A percentile compares a stretch with the other conserved stretches of the same genome.
phyloP scores from a whole-genome alignment of 2,329 filamentous ascomycete species.

The Penicillium sp. region DNA sequence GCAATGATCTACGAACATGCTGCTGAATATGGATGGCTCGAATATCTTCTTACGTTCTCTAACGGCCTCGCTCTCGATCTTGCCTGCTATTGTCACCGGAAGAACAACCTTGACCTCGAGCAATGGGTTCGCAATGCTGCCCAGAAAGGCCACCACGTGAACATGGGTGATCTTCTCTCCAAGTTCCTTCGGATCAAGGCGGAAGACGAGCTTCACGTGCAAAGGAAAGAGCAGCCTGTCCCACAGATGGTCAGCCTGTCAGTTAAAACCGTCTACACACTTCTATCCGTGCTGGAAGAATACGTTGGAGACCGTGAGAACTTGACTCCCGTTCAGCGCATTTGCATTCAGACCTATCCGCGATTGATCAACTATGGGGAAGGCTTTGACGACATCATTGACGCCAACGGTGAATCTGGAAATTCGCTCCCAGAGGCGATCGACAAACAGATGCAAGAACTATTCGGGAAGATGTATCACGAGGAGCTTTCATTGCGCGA shows the following conservation, averaged over 20 bases:
- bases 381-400: constrained; percentile 85
- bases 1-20: constrained; percentile 72
- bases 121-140: constrained; percentile 71
- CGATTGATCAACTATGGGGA: constrained; percentile 94
- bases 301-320: constrained; percentile 57
- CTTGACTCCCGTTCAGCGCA: constrained; percentile 73
- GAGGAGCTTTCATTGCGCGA: constrained; percentile 79
- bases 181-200: constrained; percentile 83
- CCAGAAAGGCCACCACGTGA: constrained; percentile 51
- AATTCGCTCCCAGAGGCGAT: constrained; percentile 73
- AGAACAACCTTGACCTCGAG: constrained; percentile 70
- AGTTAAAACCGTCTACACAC: constrained; percentile 74
- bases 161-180: constrained; percentile 65
- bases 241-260: constrained; percentile 68
- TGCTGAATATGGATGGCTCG: constrained; percentile 74
- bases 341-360: constrained; percentile 87
- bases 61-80: constrained; percentile 86
- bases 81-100: constrained; percentile 75
- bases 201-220: constrained; percentile 68
- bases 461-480: constrained; percentile 97
- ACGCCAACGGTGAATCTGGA: constrained; percentile 72
- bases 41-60: constrained; percentile 68
- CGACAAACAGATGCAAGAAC: constrained; percentile 89
- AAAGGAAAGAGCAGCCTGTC: constrained; percentile 61
- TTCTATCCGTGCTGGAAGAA: constrained; percentile 74